Percentiles rank a stretch among this genome's conserved stretches.
Evolutionary conservation across 345 rosid genomes (phyloP).

Genomic region (Eucalyptus cloeziana): DNA sequence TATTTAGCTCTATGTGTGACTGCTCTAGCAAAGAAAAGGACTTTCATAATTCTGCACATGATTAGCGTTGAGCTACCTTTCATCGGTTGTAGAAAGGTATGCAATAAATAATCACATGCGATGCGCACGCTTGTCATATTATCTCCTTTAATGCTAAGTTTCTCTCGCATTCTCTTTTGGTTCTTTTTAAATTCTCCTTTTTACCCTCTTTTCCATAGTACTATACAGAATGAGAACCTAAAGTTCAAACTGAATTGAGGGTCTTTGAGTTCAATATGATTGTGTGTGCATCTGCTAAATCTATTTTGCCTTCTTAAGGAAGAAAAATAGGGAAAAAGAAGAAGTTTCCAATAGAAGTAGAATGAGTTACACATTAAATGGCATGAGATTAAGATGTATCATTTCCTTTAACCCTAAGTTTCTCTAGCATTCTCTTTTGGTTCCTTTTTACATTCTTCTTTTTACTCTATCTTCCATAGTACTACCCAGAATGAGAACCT

Average conservation of each 20-base stretch:
- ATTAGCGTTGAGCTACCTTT: background rate
- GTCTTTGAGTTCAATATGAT: background rate
- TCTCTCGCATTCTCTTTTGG: background rate
- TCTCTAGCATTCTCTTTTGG: background rate
- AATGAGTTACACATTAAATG: background rate
- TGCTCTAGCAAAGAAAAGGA: background rate
- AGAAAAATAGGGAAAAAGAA: background rate
- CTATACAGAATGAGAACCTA: background rate
- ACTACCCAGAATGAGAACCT: background rate
- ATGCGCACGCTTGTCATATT: background rate
- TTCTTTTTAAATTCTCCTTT: background rate
- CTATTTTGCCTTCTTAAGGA: background rate
- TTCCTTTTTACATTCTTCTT: background rate
- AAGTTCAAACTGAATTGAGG: background rate
- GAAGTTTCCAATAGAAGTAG: background rate
- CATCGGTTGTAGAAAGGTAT: background rate
- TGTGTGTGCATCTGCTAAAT: background rate
- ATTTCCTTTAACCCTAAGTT: background rate
- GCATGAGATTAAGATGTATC: background rate
- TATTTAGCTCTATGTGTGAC: background rate
- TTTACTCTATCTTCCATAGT: background rate
- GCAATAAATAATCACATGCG: background rate
- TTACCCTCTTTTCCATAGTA: background rate
- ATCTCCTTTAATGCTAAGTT: background rate
- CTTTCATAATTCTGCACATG: background rate